A percentile compares a stretch with the other conserved stretches of the same genome.
phyloP scores from a whole-genome alignment of 352 stramenopile genomes.

The Pythium folliculosum region DNA sequence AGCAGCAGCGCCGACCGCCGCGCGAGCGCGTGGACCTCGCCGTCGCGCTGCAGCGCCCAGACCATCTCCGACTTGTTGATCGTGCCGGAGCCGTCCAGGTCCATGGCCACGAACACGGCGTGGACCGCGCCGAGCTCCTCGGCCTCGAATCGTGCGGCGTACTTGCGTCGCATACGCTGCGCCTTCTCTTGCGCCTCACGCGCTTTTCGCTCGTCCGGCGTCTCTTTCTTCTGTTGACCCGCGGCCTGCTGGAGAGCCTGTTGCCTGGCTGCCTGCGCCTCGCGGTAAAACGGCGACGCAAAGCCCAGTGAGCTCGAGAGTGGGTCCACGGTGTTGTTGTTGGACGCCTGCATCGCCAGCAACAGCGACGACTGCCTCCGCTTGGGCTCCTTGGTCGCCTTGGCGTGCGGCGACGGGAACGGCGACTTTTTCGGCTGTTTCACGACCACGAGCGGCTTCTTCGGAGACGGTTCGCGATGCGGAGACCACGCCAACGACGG shows the following conservation, averaged over 20 bases:
- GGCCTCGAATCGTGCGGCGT: conserved; percentile 32
- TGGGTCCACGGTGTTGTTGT: conserved; percentile 25
- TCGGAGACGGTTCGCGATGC: neutral
- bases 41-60: conserved; percentile 65
- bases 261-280: conserved; percentile 5
- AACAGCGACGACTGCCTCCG: conserved; percentile 16
- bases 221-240: conserved; percentile 2
- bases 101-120: conserved; percentile 63
- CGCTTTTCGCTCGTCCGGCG: neutral
- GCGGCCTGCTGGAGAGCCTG: neutral
- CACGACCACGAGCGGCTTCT: neutral
- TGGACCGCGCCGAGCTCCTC: conserved; percentile 42
- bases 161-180: conserved; percentile 9
- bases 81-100: conserved; percentile 60
- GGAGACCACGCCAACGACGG: conserved; percentile 35
- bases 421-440: neutral
- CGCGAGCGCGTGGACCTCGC: conserved; percentile 51
- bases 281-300: conserved; percentile 24
- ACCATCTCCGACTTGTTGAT: conserved; percentile 66
- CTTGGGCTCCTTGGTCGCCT: conserved; percentile 3
- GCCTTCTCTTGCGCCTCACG: conserved; percentile 6
- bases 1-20: conserved; percentile 48
- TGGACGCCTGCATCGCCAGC: conserved; percentile 13
- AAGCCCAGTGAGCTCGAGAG: conserved; percentile 33
- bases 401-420: neutral